These are phyloP conservation scores for Penicillium simplicissimum DNA, from an alignment of 495 filamentous ascomycete species.

Conservation along the genomic window DNA sequence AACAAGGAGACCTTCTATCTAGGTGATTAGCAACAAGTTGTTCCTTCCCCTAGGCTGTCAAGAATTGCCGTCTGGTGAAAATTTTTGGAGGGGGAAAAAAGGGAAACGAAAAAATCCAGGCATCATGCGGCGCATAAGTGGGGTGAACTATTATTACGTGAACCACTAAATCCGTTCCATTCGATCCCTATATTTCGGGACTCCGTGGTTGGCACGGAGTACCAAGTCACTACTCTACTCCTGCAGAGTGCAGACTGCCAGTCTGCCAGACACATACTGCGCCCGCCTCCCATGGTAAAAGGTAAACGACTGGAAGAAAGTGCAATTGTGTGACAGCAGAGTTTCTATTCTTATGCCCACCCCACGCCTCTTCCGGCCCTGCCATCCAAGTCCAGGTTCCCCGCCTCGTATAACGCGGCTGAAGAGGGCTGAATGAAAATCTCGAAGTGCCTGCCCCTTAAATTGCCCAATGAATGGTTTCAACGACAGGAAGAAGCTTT, in stretches of 20 bases:
- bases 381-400: neutral
- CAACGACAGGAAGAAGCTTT: neutral
- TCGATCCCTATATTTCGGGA: neutral
- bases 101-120: neutral
- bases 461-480: too few relatives aligned
- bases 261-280: too few relatives aligned
- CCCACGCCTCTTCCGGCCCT: neutral
- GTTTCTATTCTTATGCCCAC: constrained; percentile 7
- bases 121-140: constrained; percentile 5
- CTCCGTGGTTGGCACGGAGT: neutral
- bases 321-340: neutral
- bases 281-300: neutral
- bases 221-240: neutral
- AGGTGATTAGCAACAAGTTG: too few relatives aligned
- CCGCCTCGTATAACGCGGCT: constrained; percentile 8
- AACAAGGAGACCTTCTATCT: too few relatives aligned
- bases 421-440: neutral
- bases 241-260: too few relatives aligned
- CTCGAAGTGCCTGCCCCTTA: too few relatives aligned
- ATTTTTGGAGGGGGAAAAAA: neutral
- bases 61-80: neutral
- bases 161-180: neutral
- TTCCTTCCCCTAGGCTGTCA: neutral
- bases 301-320: neutral
- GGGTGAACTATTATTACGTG: neutral